Conservation (phyloP, 1,284 basidiomycete species). For the Flammula alnicola region DNA sequence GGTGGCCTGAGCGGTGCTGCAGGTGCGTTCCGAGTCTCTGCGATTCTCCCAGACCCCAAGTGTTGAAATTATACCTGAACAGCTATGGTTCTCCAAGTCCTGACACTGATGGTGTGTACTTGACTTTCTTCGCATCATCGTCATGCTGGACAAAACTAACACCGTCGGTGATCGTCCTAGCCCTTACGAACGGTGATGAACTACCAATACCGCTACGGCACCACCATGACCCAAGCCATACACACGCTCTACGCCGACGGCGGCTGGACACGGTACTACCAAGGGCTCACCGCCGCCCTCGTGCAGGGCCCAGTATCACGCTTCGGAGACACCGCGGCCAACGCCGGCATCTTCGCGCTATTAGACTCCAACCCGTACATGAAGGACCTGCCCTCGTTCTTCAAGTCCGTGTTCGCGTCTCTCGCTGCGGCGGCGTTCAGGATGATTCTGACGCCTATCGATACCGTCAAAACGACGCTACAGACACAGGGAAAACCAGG, state of each 20-base stretch:
- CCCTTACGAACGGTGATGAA: conserved; percentile 90
- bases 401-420: conserved; percentile 76
- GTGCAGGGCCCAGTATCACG: conserved; percentile 79
- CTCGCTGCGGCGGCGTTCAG: conserved; percentile 77
- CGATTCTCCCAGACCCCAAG: neutral
- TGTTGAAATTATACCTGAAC: neutral
- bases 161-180: conserved; percentile 37
- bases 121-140: neutral
- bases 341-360: conserved; percentile 79
- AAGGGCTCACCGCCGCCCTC: conserved; percentile 81
- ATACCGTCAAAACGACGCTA: conserved; percentile 91
- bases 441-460: conserved; percentile 86
- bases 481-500: conserved; percentile 85
- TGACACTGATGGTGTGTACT: conserved; percentile 72
- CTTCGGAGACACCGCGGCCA: conserved; percentile 90
- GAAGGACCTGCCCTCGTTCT: conserved; percentile 59
- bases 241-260: conserved; percentile 76
- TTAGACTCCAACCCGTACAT: conserved; percentile 72
- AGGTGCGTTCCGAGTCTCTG: conserved; percentile 43
- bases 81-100: conserved; percentile 90
- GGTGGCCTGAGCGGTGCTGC: conserved; percentile 87
- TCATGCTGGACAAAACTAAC: too few species aligned
- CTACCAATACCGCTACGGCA: conserved; percentile 87
- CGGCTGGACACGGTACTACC: conserved; percentile 82
- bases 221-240: conserved; percentile 67